phyloP scores from a whole-genome alignment of 306 rosid genomes.

The Prunus padus region DNA sequence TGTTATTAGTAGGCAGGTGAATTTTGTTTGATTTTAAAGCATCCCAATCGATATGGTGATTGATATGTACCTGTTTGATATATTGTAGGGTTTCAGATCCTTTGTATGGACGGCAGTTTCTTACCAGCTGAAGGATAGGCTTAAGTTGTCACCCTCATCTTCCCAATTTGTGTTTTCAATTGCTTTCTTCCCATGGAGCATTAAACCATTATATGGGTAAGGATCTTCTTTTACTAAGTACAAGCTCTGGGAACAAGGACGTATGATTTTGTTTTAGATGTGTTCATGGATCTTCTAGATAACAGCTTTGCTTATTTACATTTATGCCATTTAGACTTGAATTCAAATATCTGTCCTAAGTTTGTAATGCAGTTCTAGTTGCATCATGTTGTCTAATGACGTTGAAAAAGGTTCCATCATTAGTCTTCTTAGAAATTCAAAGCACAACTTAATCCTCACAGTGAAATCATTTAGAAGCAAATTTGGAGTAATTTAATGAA shows the following conservation, averaged over 20 bases:
- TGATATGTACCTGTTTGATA: not conserved
- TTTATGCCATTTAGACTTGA: not conserved
- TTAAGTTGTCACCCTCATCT: constrained; percentile 74
- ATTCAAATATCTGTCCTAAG: not conserved
- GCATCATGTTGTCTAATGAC: not conserved
- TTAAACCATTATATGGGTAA: constrained; percentile 86
- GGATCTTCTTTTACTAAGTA: constrained; percentile 11
- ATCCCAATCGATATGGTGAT: not conserved
- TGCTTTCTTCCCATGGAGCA: constrained; percentile 87
- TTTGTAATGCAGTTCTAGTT: not conserved
- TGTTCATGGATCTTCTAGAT: not conserved
- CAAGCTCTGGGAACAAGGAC: not conserved
- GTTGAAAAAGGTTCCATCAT: not conserved
- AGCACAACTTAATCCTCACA: not conserved
- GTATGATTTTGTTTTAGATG: not conserved
- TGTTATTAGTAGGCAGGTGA: not conserved
- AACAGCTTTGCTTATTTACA: not conserved
- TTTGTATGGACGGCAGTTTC: constrained; percentile 90
- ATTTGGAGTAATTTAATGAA: not conserved
- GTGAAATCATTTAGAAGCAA: not conserved
- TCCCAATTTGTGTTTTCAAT: constrained; percentile 73
- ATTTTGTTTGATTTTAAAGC: not conserved
- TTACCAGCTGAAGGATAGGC: constrained; percentile 75
- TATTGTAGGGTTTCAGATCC: constrained; percentile 79
- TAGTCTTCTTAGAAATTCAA: not conserved